phyloP scores from a whole-genome alignment of 2,329 filamentous ascomycete species.

The Amauroascus verrucosus region DNA sequence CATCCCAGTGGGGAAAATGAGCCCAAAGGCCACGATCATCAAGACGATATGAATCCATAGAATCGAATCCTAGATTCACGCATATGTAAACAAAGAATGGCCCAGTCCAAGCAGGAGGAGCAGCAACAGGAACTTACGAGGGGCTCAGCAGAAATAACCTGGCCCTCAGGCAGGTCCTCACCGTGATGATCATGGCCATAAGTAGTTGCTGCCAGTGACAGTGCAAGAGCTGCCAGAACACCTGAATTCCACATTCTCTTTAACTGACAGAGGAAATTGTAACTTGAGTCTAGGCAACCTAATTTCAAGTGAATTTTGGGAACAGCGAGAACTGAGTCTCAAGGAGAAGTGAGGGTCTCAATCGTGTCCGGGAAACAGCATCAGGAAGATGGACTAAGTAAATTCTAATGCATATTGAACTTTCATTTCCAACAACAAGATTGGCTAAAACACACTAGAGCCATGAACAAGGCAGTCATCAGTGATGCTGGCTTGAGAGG shows the following conservation, averaged over 20 bases:
- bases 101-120: not conserved
- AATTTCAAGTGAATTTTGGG: not conserved
- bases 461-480: not conserved
- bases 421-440: not conserved
- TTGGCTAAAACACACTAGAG: not conserved
- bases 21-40: constrained; percentile 76
- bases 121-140: constrained; percentile 47
- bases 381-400: not conserved
- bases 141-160: constrained; percentile 60
- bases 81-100: not conserved
- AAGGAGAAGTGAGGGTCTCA: not conserved
- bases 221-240: not conserved
- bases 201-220: constrained; percentile 19
- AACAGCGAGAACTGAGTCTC: not conserved
- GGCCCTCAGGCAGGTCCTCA: constrained; percentile 53
- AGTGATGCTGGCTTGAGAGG: not conserved
- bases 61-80: constrained; percentile 53
- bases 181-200: constrained; percentile 46
- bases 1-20: constrained; percentile 92
- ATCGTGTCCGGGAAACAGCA: not conserved
- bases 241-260: not conserved
- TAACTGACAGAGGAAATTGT: not conserved
- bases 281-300: not conserved
- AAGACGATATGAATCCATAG: constrained; percentile 92
- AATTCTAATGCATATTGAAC: not conserved